Percentiles rank a stretch among this genome's conserved stretches.
phyloP scores from a whole-genome alignment of 2,329 filamentous ascomycete species.

The Aspergillus calidoustus region DNA sequence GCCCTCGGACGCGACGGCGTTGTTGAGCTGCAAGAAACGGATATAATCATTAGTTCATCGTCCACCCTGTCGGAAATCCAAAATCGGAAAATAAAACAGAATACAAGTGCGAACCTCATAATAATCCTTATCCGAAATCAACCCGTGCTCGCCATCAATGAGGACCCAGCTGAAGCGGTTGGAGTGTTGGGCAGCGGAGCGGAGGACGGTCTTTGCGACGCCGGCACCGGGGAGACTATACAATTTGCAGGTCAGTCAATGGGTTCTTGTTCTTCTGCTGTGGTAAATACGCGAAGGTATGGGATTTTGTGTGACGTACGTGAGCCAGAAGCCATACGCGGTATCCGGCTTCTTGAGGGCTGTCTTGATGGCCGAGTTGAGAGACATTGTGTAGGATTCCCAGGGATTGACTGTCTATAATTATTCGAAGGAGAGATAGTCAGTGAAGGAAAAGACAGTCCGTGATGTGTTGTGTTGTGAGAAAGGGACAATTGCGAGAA shows the following conservation, averaged over 20 bases:
- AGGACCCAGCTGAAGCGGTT: conserved; percentile 43
- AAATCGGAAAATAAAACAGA: no score
- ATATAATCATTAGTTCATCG: not conserved
- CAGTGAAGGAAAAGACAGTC: not conserved
- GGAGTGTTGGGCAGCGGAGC: conserved; percentile 26
- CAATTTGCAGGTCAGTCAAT: not conserved
- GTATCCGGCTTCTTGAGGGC: conserved; percentile 21
- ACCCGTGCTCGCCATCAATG: conserved; percentile 46
- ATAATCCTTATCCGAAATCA: conserved; percentile 44
- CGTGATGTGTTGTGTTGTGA: no score
- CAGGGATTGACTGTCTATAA: not conserved
- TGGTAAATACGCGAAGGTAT: not conserved
- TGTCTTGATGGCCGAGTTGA: conserved; percentile 23
- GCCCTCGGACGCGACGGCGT: conserved; percentile 42
- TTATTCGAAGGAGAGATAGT: not conserved
- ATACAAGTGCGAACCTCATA: conserved; percentile 33
- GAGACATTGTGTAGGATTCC: conserved; percentile 16
- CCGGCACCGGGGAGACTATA: conserved; percentile 35
- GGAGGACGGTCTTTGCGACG: conserved; percentile 41
- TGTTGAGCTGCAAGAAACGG: conserved; percentile 25
- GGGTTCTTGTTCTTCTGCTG: not conserved
- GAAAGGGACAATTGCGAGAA: not conserved
- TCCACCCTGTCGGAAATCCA: no score
- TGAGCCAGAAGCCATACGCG: conserved; percentile 42
- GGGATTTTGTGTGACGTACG: conserved; percentile 34